Percentiles rank a stretch among this genome's conserved stretches.
phyloP scores from a whole-genome alignment of 2,329 filamentous ascomycete species.

The Coccinonectria pachysandricola region DNA sequence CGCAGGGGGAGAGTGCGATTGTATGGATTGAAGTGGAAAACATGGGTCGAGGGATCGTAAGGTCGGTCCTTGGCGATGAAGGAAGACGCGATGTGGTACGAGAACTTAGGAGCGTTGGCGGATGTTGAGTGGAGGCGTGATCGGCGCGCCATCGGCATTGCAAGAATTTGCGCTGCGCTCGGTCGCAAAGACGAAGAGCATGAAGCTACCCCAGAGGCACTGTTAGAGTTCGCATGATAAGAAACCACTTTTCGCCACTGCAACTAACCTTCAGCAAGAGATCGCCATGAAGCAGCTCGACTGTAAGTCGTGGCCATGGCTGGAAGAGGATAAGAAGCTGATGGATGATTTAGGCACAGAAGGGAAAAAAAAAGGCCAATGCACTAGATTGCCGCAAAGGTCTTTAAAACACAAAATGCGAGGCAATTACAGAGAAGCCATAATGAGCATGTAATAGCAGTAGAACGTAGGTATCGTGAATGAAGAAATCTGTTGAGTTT shows the following conservation, averaged over 20 bases:
- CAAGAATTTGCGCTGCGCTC: conserved; percentile 1
- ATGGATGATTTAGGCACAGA: not conserved
- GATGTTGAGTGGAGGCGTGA: conserved; percentile 17
- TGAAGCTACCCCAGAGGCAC: conserved; percentile 1
- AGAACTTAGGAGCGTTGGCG: conserved; percentile 33
- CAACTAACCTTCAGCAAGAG: not conserved
- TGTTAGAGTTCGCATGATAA: too few relatives aligned
- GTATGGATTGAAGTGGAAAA: conserved; percentile 63
- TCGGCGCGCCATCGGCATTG: conserved; percentile 10
- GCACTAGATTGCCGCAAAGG: not conserved
- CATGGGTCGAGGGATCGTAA: conserved; percentile 57
- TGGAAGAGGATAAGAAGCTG: too few relatives aligned
- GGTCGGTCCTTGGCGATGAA: conserved; percentile 62
- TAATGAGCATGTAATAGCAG: not conserved
- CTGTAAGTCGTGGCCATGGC: not conserved
- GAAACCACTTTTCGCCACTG: too few relatives aligned
- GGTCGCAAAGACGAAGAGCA: conserved; percentile 1
- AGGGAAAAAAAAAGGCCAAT: not conserved
- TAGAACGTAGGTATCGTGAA: not conserved
- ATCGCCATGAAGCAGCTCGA: not conserved
- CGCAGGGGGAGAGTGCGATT: conserved; percentile 43
- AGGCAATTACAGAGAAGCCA: not conserved
- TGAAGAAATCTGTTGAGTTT: not conserved
- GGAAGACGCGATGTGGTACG: conserved; percentile 63
- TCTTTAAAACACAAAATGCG: not conserved